Evolutionary conservation across 2,329 filamentous ascomycete genomes (phyloP), one percentile per base, ranked within the genome.

Genomic region (Tolypocladium guangdongense): DNA sequence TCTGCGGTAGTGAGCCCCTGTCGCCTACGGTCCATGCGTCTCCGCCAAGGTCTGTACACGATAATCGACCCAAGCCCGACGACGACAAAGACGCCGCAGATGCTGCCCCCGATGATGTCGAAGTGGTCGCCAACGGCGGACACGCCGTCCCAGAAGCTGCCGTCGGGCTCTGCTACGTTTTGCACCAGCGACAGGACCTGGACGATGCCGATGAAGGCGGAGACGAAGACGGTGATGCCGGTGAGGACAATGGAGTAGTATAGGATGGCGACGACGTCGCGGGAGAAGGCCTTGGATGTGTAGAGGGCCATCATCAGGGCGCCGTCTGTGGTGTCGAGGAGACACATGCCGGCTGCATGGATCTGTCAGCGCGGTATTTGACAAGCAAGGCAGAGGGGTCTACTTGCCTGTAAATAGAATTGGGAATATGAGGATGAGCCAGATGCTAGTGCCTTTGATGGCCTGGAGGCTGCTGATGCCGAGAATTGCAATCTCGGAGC

Each of bases 301-400:
- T 99, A 97, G 1, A 97, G 76, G 0, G 87, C 85, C 82, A 96
- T 91, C 91, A 97, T 97, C 22, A 96, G 77, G 1, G 92, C 92
- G 27, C 92, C 92, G 62, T 97, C 93, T 0, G 85, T 87, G 0
- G 91, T 96, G 69, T 97, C 93, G 7, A 97, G 75, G 24, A 97
- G 78, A 67, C 91, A 96, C 93, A 99, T 97, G 55, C 90, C 93
- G 1, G 87, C 89, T 86, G 49, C 2, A 1, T 6, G 11, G 30
- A 30, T 24, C 7, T 16, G 52, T 46, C 48, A 50, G 20, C 3
- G 27, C 41, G 24, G 22, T 11, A 2, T 1, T 7, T 24, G 7
- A 16, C 52, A 32, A 53, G 49, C 3, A 24, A 24, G 18, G 16
- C 18, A 8, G 12, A 2, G 2, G 2, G n/a, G 30, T 2, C 7